Evolutionary conservation across 306 rosid genomes (phyloP), one percentile per base, ranked within the genome.

Genomic region (Spatholobus suberectus): DNA sequence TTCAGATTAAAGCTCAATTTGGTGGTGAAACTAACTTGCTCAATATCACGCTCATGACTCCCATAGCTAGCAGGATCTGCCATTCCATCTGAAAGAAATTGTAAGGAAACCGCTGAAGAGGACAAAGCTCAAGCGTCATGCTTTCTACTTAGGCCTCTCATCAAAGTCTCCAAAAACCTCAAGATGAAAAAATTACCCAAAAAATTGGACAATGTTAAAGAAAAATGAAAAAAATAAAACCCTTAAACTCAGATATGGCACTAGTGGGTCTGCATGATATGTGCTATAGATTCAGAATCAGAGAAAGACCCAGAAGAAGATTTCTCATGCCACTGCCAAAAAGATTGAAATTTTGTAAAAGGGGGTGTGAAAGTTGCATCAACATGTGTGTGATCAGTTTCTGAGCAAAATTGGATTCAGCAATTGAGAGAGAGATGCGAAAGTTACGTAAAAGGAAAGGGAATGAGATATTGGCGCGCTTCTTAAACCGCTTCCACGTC

Each of bases 11-110:
- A 37, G 44, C 57, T 40, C 6, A 78, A 78, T 84, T 9, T 52
- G 52, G 37, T 75, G 12, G 13, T 4, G 79, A 74, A 91, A 91
- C 97, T 82, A 49, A 93, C 98, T 81, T 92, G 97, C 76, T 93
- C 97, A 70, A 86, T 21, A 85, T 93, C 92, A 71, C 97, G 94
- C 66, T 89, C 98, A 77, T 34, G 54, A 82, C 87, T 89, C 59
- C 91, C 92, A 88, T 41, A 74, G 77, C 82, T 83, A 87, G 71
- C 86, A 80, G 58, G 98, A 95, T 95, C 93, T 88, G 98, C 97
- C 98, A 95, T 95, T 93, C 98, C 98, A 95, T 95, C 95, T 91
- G 97, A 93, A 75, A 89, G 55, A 83, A 70, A 69, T 47, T 74
- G 86, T 51, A 79, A 88, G 90, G 83, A 89, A 85, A 80, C 88